Conservation (phyloP, 345 rosid species). For the Gossypium rotundifolium region DNA sequence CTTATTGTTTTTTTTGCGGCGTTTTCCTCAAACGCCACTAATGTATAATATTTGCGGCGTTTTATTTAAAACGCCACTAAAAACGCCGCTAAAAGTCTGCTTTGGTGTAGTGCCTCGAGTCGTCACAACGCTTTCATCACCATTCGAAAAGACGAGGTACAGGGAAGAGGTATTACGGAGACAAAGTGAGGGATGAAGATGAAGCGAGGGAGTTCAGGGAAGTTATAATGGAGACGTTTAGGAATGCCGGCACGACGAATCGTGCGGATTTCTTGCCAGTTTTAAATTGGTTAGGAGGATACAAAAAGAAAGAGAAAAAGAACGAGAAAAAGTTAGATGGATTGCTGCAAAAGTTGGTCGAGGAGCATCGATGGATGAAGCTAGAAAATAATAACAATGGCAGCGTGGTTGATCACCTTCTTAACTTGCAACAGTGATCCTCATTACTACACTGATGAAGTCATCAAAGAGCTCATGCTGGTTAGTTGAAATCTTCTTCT, state of each 20-base stretch:
- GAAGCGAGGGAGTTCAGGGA: slow-evolving; percentile 31
- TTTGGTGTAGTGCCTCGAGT: too few relatives aligned
- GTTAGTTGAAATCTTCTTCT: neutral
- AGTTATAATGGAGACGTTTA: slow-evolving; percentile 15
- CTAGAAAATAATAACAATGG: slow-evolving; percentile 11
- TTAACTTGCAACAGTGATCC: slow-evolving; percentile 42
- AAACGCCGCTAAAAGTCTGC: too few relatives aligned
- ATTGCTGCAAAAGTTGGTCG: slow-evolving; percentile 43
- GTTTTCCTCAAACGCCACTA: too few relatives aligned
- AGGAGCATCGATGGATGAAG: slow-evolving; percentile 33
- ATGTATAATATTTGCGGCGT: too few relatives aligned
- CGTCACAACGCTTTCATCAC: slow-evolving; percentile 20
- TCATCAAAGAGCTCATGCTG: too few relatives aligned
- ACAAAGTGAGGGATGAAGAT: slow-evolving; percentile 23
- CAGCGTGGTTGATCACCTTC: slow-evolving; percentile 51
- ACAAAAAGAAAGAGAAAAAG: slow-evolving; percentile 41
- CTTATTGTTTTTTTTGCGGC: too few relatives aligned
- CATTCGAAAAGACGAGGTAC: neutral
- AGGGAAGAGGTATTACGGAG: neutral
- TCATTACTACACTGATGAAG: neutral
- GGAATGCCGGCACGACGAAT: slow-evolving; percentile 15
- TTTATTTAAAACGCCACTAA: too few relatives aligned
- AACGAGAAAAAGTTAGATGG: slow-evolving; percentile 28
- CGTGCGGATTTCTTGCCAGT: slow-evolving; percentile 20
- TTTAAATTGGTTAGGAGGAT: slow-evolving; percentile 23